Evolutionary conservation across 495 filamentous ascomycete species (phyloP).

Genomic region (Aspergillus avenaceus): DNA sequence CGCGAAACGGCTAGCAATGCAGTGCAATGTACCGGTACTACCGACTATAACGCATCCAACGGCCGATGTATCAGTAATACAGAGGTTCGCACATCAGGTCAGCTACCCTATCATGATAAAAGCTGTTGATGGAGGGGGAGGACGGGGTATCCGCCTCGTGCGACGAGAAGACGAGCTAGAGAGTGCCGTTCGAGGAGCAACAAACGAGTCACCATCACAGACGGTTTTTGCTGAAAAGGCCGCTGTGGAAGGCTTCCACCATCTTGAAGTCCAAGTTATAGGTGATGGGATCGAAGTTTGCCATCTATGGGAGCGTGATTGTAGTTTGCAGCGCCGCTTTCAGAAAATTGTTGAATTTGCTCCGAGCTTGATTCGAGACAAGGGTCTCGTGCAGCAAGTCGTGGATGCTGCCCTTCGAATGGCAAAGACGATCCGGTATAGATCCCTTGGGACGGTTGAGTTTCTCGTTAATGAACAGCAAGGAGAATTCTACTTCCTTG

Average conservation of each 20-base stretch:
- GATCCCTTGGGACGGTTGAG: constrained; percentile 56
- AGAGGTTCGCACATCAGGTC: constrained; percentile 37
- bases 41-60: constrained; percentile 45
- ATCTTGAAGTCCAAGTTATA: constrained; percentile 57
- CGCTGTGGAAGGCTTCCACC: constrained; percentile 46
- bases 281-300: constrained; percentile 52
- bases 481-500: constrained; percentile 57
- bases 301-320: constrained; percentile 55
- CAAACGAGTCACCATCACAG: constrained; percentile 47
- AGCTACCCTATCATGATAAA: constrained; percentile 59
- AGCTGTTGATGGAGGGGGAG: constrained; percentile 49
- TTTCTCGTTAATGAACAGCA: constrained; percentile 56
- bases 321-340: constrained; percentile 54
- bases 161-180: constrained; percentile 31
- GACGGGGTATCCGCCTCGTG: constrained; percentile 45
- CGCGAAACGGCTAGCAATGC: constrained; percentile 49
- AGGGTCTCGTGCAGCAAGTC: constrained; percentile 33
- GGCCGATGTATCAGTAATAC: constrained; percentile 29
- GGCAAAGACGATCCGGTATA: constrained; percentile 43
- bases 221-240: constrained; percentile 53
- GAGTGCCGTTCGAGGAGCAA: constrained; percentile 37
- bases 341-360: constrained; percentile 53
- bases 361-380: constrained; percentile 35
- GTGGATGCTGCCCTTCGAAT: constrained; percentile 41
- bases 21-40: constrained; percentile 52